These are phyloP conservation scores for Hypoxylon sp. DNA, from an alignment of 2,329 filamentous ascomycete species.

Conservation along the genomic window DNA sequence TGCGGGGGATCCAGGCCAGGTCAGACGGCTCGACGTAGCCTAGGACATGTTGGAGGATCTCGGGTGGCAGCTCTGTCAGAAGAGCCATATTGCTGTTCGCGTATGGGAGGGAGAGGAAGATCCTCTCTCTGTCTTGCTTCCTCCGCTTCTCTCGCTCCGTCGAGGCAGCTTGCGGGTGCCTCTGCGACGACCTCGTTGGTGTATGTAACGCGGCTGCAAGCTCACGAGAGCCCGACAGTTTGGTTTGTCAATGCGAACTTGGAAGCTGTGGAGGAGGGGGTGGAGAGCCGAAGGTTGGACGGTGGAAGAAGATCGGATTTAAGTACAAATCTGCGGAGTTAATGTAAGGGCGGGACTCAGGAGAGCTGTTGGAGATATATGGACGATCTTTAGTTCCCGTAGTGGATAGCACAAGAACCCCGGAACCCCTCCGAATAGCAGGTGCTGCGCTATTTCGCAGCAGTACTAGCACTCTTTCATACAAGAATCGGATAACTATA, in stretches of 20 bases:
- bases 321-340: conserved; percentile 22
- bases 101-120: background rate
- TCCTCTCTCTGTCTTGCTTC: too few relatives aligned
- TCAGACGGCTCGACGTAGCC: conserved; percentile 63
- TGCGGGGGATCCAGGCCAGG: conserved; percentile 58
- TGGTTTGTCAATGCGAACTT: background rate
- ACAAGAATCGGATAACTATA: too few relatives aligned
- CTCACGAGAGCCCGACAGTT: conserved; percentile 8
- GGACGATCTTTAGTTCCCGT: background rate
- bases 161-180: background rate
- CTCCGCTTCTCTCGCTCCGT: background rate
- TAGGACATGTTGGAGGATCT: conserved; percentile 70
- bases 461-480: too few relatives aligned
- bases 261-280: conserved; percentile 4
- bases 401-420: background rate
- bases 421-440: too few relatives aligned
- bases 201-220: conserved; percentile 16
- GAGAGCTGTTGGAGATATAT: too few relatives aligned
- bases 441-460: conserved; percentile 23
- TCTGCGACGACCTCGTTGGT: background rate
- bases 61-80: conserved; percentile 61
- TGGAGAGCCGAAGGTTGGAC: conserved; percentile 4
- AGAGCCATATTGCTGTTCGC: conserved; percentile 40
- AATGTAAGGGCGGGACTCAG: conserved; percentile 12
- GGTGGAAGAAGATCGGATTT: conserved; percentile 15